A percentile compares a stretch with the other conserved stretches of the same genome.
Conservation (phyloP, 2,329 filamentous ascomycete species). For the Pleoardoris graminearum region DNA sequence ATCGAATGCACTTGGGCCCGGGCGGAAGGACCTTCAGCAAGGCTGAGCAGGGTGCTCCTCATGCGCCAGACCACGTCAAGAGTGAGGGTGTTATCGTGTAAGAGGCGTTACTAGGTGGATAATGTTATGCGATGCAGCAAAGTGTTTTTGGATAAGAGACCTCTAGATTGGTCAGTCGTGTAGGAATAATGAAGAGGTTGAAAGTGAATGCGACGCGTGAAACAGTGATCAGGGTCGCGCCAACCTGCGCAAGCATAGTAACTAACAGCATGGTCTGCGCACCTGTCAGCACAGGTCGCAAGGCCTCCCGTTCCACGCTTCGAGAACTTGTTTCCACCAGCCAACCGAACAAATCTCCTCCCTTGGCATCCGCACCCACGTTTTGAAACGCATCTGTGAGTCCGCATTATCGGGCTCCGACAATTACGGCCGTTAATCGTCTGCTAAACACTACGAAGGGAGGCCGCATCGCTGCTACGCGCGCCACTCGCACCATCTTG, state of each 20-base stretch:
- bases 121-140: no score
- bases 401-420: background rate
- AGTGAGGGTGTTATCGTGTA: background rate
- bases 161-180: background rate
- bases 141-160: background rate
- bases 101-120: background rate
- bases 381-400: background rate
- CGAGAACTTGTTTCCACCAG: background rate
- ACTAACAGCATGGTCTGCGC: background rate
- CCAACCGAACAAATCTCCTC: background rate
- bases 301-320: background rate
- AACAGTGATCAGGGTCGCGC: background rate
- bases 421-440: background rate
- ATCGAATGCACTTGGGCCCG: slow-evolving; percentile 36
- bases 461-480: background rate
- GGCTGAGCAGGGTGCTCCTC: slow-evolving; percentile 29
- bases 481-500: no score
- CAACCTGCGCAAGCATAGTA: background rate
- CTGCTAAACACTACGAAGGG: background rate
- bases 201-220: background rate
- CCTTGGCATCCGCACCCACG: background rate
- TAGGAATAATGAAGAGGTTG: background rate
- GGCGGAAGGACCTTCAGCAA: slow-evolving; percentile 41
- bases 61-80: slow-evolving; percentile 1
- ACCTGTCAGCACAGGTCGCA: background rate